phyloP scores from a whole-genome alignment of 2,329 filamentous ascomycete genomes.

The Mycosphaerelloides madeirae region DNA sequence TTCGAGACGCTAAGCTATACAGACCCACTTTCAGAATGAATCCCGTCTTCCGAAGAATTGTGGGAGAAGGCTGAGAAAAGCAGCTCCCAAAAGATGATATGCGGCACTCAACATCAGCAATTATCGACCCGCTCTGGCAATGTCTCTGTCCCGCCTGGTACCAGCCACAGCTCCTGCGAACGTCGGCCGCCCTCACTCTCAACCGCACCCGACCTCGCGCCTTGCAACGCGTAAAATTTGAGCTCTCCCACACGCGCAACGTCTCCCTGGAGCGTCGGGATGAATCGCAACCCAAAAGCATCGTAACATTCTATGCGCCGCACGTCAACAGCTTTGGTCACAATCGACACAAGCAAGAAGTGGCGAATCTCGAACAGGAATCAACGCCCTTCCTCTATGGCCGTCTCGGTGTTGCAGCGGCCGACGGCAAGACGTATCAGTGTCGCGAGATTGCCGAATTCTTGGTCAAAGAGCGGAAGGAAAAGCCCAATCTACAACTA shows the following conservation, averaged over 20 bases:
- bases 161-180: neutral
- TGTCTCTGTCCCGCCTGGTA: slow-evolving; percentile 54
- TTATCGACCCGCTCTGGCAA: slow-evolving; percentile 58
- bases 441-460: slow-evolving; percentile 51
- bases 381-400: slow-evolving; percentile 42
- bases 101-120: slow-evolving; percentile 17
- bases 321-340: neutral
- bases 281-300: slow-evolving; percentile 7
- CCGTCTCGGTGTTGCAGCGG: slow-evolving; percentile 41
- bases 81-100: neutral
- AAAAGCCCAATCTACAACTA: slow-evolving; percentile 54
- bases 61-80: too few species aligned
- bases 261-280: slow-evolving; percentile 1
- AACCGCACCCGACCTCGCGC: slow-evolving; percentile 7
- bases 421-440: slow-evolving; percentile 36
- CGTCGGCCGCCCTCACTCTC: slow-evolving; percentile 7
- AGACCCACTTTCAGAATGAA: too few species aligned
- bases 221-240: slow-evolving; percentile 19
- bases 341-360: neutral
- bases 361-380: slow-evolving; percentile 4
- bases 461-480: slow-evolving; percentile 53
- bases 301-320: neutral
- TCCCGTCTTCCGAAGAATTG: too few species aligned
- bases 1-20: too few species aligned
- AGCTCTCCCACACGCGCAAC: slow-evolving; percentile 2